These are phyloP conservation scores for Colletotrichum tamarilloi DNA, from an alignment of 2,329 filamentous ascomycete genomes.

Conservation along the genomic window DNA sequence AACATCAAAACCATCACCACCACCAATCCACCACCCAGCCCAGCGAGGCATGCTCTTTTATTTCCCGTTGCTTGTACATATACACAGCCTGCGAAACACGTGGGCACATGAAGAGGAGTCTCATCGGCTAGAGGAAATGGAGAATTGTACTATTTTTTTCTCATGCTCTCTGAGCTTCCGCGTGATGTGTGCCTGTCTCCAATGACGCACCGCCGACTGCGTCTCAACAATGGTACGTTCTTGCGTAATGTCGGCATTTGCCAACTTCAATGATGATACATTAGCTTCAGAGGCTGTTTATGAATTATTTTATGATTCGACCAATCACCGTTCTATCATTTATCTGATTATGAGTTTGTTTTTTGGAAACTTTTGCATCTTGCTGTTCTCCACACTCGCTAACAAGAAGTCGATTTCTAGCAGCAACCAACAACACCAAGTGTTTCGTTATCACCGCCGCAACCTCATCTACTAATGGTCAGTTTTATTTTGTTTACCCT, in stretches of 20 bases:
- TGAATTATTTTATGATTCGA: conserved; percentile 53
- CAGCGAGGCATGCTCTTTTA: conserved; percentile 30
- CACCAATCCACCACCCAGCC: conserved; percentile 2
- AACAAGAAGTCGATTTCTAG: neutral
- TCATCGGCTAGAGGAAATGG: conserved; percentile 46
- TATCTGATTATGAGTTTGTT: conserved; percentile 28
- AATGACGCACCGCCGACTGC: conserved; percentile 24
- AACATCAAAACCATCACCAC: conserved; percentile 4
- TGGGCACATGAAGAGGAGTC: conserved; percentile 35
- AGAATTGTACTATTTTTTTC: conserved; percentile 41
- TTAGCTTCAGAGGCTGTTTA: conserved; percentile 60
- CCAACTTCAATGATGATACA: conserved; percentile 50
- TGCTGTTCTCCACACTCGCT: neutral
- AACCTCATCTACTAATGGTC: neutral
- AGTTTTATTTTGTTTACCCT: neutral
- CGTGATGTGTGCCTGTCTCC: conserved; percentile 35
- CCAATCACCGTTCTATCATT: conserved; percentile 45
- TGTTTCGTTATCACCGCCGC: neutral
- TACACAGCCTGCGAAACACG: conserved; percentile 29
- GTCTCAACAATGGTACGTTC: conserved; percentile 33
- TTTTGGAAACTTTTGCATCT: neutral
- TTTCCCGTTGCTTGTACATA: conserved; percentile 38
- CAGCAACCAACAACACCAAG: neutral
- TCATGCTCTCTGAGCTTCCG: conserved; percentile 29
- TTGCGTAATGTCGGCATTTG: neutral